phyloP scores from a whole-genome alignment of 176 grass and related monocot genomes.

The Musa itinerans region DNA sequence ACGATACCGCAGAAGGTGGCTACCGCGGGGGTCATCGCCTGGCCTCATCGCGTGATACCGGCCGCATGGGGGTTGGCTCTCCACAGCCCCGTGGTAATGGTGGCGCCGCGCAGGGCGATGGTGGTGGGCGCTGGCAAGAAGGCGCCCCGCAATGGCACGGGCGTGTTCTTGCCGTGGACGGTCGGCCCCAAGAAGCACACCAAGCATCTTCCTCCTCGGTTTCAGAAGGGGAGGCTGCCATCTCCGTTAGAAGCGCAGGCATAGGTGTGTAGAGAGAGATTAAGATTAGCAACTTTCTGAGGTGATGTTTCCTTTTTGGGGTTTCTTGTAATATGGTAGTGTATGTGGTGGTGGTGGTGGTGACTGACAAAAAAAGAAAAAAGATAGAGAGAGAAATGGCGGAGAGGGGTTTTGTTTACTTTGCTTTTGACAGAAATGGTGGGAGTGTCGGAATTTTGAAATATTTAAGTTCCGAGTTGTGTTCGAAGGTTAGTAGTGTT shows the following conservation, averaged over 20 bases:
- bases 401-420: no score
- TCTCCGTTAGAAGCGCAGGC: slow-evolving; percentile 66
- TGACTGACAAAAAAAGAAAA: no score
- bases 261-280: not conserved
- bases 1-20: not conserved
- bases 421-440: no score
- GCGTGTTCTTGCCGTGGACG: slow-evolving; percentile 93
- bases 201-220: slow-evolving; percentile 88
- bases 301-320: no score
- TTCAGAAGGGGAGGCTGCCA: slow-evolving; percentile 84
- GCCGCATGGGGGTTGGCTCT: slow-evolving; percentile 64
- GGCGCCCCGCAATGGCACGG: slow-evolving; percentile 60
- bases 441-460: no score
- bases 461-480: no score
- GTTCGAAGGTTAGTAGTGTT: no score
- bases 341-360: no score
- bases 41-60: slow-evolving; percentile 21
- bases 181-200: slow-evolving; percentile 80
- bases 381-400: no score
- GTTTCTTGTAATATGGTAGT: no score
- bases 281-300: no score
- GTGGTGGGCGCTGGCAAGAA: slow-evolving; percentile 39
- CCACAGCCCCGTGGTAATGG: slow-evolving; percentile 51
- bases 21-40: not conserved
- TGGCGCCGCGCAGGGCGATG: slow-evolving; percentile 46